Base-by-base conservation (phyloP, 192 early-diverging fungal genomes). In the Coemansia guatemalensis region DNA sequence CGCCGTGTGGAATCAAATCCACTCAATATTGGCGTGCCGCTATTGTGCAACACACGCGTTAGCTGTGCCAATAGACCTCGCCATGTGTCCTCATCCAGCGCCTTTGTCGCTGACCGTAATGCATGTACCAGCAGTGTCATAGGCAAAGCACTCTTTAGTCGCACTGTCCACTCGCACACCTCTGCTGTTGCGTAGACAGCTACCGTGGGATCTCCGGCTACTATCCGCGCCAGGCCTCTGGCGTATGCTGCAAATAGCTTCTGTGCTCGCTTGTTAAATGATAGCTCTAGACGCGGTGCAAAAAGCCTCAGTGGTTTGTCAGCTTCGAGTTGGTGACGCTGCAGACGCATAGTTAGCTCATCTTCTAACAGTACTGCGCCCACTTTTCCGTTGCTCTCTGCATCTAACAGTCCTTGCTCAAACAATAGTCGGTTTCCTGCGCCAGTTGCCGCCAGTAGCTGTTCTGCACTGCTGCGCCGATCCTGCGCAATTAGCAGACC, bases 341-440 rank as follows among this genome's bases (percentile, higher is more conserved):
- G 21, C 33, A 69, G 39, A 2, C 58, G 32, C 27, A 74, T 68
- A 14, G 30, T 58, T 20, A 74, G 47, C 49, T 69, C 73, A 41
- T 69, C 54, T n/a, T 57, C 50, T 7, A 74, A 17, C 7, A 74
- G 23, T 0, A 35, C 32, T 2, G n/a, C 21, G n/a, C 47, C 27
- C 1, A 74, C 5, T 0, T 29, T 1, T 7, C 8, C 21, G 11
- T 20, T 20, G 18, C 7, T 35, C 0, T 25, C 8, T 2, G 24
- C 20, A 12, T 50, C 53, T 17, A 29, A 25, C 18, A 64, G 22
- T 1, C 55, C 20, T 25, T 33, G 48, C n/a, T 47, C n/a, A 48
- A 69, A 74, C 23, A 17, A 33, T 5, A 8, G 20, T 21, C 50
- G 21, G 27, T 53, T 20, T 5, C 26, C 47, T 4, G 53, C 44